These are phyloP conservation scores for Pueraria montana DNA, from an alignment of 306 rosid genomes.

Conservation along the genomic window DNA sequence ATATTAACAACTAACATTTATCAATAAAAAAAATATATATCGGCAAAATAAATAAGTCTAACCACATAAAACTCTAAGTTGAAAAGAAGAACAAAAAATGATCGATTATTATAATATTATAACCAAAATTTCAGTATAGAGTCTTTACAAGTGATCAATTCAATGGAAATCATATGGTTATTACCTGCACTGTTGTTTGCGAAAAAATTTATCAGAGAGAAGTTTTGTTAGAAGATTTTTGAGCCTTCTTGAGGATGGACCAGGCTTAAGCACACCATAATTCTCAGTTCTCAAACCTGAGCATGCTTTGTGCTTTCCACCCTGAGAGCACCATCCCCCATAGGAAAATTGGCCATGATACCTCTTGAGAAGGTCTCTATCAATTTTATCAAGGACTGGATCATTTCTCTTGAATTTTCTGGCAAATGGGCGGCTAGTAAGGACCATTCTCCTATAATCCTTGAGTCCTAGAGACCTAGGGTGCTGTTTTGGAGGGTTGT, in stretches of 20 bases:
- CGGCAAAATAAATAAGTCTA: neutral
- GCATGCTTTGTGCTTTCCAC: constrained; percentile 53
- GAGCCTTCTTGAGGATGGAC: constrained; percentile 76
- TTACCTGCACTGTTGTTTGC: constrained; percentile 75
- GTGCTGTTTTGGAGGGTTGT: constrained; percentile 92
- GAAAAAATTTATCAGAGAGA: constrained; percentile 55
- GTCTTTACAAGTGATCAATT: constrained; percentile 39
- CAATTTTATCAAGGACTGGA: constrained; percentile 73
- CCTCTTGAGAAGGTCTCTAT: constrained; percentile 75
- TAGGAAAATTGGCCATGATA: constrained; percentile 55
- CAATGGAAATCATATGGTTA: constrained; percentile 20
- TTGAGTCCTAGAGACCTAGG: constrained; percentile 77
- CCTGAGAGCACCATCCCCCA: constrained; percentile 85
- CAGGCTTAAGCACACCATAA: constrained; percentile 73
- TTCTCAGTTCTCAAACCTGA: constrained; percentile 59
- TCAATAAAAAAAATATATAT: no score
- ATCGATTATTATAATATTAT: constrained; percentile 18
- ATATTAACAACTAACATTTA: no score
- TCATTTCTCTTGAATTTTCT: constrained; percentile 82
- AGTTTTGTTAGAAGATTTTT: constrained; percentile 61
- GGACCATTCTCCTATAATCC: constrained; percentile 70
- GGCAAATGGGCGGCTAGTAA: constrained; percentile 84
- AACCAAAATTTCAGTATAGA: constrained; percentile 16
- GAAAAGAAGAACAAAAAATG: neutral
- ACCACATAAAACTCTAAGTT: neutral